Conservation (phyloP, 78 protist genomes). For the Dictyostelium firmibasis region DNA sequence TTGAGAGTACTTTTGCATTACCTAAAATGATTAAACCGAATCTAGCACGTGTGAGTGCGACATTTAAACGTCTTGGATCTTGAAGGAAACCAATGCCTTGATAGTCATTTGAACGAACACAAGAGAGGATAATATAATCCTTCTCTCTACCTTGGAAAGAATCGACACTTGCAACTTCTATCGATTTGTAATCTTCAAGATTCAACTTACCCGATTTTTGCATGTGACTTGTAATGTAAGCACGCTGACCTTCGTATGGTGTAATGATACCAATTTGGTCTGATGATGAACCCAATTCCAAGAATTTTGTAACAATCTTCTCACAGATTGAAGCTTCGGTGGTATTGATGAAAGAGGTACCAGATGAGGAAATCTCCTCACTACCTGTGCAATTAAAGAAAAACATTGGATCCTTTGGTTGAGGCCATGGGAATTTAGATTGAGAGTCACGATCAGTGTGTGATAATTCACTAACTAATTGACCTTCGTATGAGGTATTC, state of each 20-base stretch:
- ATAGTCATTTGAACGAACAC: constrained; percentile 98
- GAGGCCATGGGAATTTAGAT: constrained; percentile 96
- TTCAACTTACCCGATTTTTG: constrained; percentile 89
- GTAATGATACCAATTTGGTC: constrained; percentile 99
- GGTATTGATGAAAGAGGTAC: constrained; percentile 99
- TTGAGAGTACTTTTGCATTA: constrained; percentile 95
- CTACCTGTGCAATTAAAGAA: constrained; percentile 93
- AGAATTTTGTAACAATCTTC: constrained; percentile 93
- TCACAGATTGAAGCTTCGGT: constrained; percentile 98
- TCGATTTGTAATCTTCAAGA: constrained; percentile 86
- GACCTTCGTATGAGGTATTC: constrained; percentile 99
- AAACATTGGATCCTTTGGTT: constrained; percentile 95
- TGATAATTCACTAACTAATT: constrained; percentile 86
- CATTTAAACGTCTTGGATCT: constrained; percentile 99
- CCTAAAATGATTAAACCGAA: constrained; percentile 98
- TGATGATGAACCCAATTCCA: constrained; percentile 94
- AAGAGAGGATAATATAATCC: constrained; percentile 98
- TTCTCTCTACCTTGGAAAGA: constrained; percentile 99
- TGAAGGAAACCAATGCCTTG: constrained; percentile 99
- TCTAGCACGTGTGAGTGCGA: constrained; percentile 99
- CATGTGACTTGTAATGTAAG: constrained; percentile 94
- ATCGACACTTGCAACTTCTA: constrained; percentile 98
- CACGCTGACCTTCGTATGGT: constrained; percentile 99
- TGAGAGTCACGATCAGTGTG: constrained; percentile 2
- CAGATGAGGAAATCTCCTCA: constrained; percentile 97